Evolutionary conservation across 148 eudicot genomes (phyloP), one percentile per base, ranked within the genome.

Genomic region (Rhododendron ferrugineum): DNA sequence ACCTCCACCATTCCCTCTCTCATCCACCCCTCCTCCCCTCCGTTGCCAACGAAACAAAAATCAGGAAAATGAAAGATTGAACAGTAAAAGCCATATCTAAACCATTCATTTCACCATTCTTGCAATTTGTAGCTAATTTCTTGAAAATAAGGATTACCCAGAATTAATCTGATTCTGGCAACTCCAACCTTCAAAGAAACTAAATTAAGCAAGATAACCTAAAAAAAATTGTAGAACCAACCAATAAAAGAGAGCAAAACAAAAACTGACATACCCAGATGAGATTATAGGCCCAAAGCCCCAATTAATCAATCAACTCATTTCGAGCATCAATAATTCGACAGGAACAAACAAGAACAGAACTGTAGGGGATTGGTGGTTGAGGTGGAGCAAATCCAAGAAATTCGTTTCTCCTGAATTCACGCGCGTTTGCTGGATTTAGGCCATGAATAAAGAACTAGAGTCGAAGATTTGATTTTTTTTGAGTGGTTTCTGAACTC

Each of bases 381-480:
- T 34, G 84, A 80, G 86, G 64, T 85, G 83, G 86, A 85, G 34
- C 64, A 70, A 83, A 85, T 70, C 64, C 66, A 78, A 58, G 84
- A 81, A 83, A 83, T 66, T 58, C 78, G 79, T 83, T 83, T 72
- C 85, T 28, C 58, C 58, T 85, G 34, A 79, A 85, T 85, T 78
- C 64, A 50, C 84, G 79, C 81, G 87, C 58, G 44, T 54, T 79
- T 74, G 30, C 87, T n/a, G 79, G 83, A 79, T 78, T 58, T 49
- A 83, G 73, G 3, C 50, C 11, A 79, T 34, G 42, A 40, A 40
- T 36, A 16, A 77, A 7, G 32, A 83, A 58, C 47, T 32, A 32
- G 37, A 66, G 87, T 85, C 87, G 50, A 68, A 80, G 68, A 80
- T 66, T 79, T 85, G 20, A 40, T 13, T 52, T 5, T 16, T 16